Evolutionary conservation across 352 stramenopile genomes (phyloP).

Genomic region (Phytopythium sindhum): DNA sequence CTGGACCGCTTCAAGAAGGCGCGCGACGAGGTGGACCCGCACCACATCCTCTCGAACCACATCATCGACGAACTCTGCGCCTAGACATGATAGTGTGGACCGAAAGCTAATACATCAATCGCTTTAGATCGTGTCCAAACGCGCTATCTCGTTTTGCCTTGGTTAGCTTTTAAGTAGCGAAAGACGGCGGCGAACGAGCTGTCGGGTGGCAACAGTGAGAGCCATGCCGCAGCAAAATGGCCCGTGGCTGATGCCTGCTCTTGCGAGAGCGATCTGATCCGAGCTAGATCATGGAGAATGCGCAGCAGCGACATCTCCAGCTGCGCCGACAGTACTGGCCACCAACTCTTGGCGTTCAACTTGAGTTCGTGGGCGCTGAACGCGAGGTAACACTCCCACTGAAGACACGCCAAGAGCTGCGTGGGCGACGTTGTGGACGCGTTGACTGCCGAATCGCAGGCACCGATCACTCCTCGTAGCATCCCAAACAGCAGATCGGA

Average conservation of each 20-base stretch:
- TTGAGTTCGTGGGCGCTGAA: slow-evolving; percentile 11
- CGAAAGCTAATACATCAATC: not conserved
- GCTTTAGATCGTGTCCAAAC: not conserved
- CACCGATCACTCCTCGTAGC: slow-evolving; percentile 21
- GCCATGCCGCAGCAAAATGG: slow-evolving; percentile 31
- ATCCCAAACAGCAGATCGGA: slow-evolving; percentile 17
- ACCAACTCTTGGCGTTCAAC: slow-evolving; percentile 11
- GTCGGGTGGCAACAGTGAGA: slow-evolving; percentile 6
- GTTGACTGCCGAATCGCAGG: slow-evolving; percentile 16
- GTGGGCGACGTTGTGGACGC: slow-evolving; percentile 19
- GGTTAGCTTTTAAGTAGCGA: slow-evolving; percentile 11
- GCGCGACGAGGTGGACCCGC: slow-evolving; percentile 89
- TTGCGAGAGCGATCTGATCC: slow-evolving; percentile 5
- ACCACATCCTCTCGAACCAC: slow-evolving; percentile 90
- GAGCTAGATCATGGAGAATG: slow-evolving; percentile 25
- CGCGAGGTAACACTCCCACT: slow-evolving; percentile 30
- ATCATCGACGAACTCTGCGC: slow-evolving; percentile 82
- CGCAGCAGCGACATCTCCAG: slow-evolving; percentile 32
- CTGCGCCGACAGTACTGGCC: slow-evolving; percentile 12
- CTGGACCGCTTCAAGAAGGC: slow-evolving; percentile 89
- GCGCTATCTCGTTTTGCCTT: not conserved
- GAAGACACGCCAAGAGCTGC: slow-evolving; percentile 27
- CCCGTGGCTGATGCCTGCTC: slow-evolving; percentile 18
- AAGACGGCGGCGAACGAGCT: slow-evolving; percentile 19
- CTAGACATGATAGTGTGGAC: slow-evolving; percentile 9